A percentile compares a stretch with the other conserved stretches of the same genome.
Conservation (phyloP, 345 rosid species). For the Populus deltoides region DNA sequence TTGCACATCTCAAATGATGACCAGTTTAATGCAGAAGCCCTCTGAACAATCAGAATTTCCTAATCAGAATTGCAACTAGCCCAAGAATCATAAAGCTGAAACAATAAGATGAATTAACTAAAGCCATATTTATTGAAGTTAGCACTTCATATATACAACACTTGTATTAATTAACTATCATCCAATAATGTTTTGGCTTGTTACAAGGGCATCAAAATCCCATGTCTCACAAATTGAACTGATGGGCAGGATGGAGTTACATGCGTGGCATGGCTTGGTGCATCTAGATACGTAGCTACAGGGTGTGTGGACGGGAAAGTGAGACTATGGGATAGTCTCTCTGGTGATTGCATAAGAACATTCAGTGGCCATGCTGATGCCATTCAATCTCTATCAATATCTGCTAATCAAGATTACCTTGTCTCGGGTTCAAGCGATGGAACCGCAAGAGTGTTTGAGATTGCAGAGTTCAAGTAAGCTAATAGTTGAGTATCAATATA, state of each 20-base stretch:
- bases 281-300: conserved; percentile 60
- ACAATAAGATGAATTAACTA: not conserved
- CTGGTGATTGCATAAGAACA: conserved; percentile 61
- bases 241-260: conserved; percentile 66
- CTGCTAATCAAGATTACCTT: conserved; percentile 50
- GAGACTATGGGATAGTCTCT: conserved; percentile 75
- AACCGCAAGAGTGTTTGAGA: conserved; percentile 75
- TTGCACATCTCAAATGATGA: not conserved
- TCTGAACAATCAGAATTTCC: not conserved
- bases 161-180: not conserved
- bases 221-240: not conserved
- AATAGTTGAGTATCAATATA: not conserved
- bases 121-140: not conserved
- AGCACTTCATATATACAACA: too few species aligned
- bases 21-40: not conserved
- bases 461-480: conserved; percentile 42
- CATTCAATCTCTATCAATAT: conserved; percentile 53
- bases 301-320: conserved; percentile 78
- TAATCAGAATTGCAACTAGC: not conserved
- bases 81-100: not conserved
- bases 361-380: conserved; percentile 62
- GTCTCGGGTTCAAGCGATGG: conserved; percentile 69
- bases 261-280: conserved; percentile 76
- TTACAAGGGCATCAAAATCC: not conserved
- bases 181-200: not conserved